Evolutionary conservation across 2,329 filamentous ascomycete species (phyloP), one percentile per base, ranked within the genome.

Genomic region (Madurella fahalii): DNA sequence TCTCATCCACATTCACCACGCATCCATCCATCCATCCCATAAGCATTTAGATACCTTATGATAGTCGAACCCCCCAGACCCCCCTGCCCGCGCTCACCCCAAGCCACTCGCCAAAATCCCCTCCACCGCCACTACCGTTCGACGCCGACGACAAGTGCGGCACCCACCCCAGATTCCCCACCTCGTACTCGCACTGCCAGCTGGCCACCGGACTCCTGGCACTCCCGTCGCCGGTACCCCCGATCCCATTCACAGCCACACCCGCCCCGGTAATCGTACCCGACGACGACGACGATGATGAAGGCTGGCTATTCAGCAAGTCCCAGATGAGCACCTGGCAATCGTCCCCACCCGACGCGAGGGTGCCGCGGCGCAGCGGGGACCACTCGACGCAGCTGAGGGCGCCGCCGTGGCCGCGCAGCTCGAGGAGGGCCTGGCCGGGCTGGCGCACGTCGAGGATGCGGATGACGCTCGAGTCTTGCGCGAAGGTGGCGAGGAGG

Each of bases 341-440:
- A 71, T 99, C 94, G 65, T 99, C 94, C 5, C 81, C 94, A 34
- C 94, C 94, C 0, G 90, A 95, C 15, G 93, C 93, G 16, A 99
- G 82, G 61, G 92, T 88, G 20, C 94, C 94, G 64, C 94, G 82
- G 56, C 92, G 83, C 52, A 84, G 82, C 0, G 91, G 93, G 9
- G 90, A 95, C 94, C 94, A 99, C 73, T 99, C 94, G 56, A 97
- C 88, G 65, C 89, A 94, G 72, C 95, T 97, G 54, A 99, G 82
- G 8, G 90, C 73, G 4, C 90, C 88, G 18, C 84, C 83, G 68
- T 99, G 93, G 18, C 94, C 94, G 46, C 89, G 89, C 39, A 99
- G 84, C 69, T 99, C 94, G 25, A 99, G 82, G 4, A 99, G 80
- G 2, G 94, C 94, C 71, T 96, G 94, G 5, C 94, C 94, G 0